Percentiles rank a stretch among this genome's conserved stretches.
Conservation (phyloP, 176 grass and related monocot species). For the Secale cereale region DNA sequence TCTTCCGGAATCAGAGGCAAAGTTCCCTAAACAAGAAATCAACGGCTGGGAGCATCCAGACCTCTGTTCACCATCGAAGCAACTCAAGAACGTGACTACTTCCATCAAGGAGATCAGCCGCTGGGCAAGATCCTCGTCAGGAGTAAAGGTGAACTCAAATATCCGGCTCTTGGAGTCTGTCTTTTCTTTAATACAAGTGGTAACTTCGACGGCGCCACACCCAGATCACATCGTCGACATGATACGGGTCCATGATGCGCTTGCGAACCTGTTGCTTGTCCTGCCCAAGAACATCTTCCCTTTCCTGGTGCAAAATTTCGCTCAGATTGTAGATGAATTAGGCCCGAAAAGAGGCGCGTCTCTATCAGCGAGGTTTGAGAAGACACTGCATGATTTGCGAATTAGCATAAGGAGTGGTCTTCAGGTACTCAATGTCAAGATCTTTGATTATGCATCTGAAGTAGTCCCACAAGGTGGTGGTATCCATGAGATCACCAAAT, state of each 20-base stretch:
- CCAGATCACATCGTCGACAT: background rate
- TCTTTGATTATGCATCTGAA: background rate
- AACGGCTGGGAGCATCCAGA: slow-evolving; percentile 8
- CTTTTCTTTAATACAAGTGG: background rate
- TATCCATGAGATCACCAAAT: slow-evolving; percentile 13
- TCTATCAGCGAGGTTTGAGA: background rate
- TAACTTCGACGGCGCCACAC: background rate
- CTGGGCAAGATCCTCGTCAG: slow-evolving; percentile 3
- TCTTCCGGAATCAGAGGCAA: background rate
- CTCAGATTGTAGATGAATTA: slow-evolving; percentile 1
- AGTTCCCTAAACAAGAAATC: slow-evolving; percentile 8
- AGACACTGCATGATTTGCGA: background rate
- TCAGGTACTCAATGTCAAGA: background rate
- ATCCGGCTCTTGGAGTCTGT: background rate
- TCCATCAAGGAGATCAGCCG: slow-evolving; percentile 6
- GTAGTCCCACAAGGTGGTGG: background rate
- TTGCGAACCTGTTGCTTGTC: background rate
- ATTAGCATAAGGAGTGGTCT: background rate
- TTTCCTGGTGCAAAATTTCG: background rate
- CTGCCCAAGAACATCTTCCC: background rate
- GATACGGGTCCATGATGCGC: background rate
- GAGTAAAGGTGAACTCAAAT: slow-evolving; percentile 5
- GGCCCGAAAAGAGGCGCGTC: background rate
- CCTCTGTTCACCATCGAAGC: background rate
- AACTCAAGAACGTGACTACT: background rate